A percentile compares a stretch with the other conserved stretches of the same genome.
Evolutionary conservation across 1,284 basidiomycete genomes (phyloP).

Genomic region (Cryptococcus sp.): DNA sequence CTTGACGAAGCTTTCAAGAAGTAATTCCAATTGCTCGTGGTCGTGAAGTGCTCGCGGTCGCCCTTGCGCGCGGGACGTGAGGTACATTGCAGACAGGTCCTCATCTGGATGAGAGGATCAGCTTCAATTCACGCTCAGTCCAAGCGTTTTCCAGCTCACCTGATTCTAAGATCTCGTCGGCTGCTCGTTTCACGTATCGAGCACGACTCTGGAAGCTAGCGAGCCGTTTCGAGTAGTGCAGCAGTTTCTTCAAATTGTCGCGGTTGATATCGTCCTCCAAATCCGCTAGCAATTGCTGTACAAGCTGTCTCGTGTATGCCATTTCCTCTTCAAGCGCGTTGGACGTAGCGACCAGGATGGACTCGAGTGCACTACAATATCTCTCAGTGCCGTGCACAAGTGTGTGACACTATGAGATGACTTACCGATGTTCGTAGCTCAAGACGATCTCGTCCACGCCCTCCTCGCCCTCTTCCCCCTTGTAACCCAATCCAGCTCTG

Average conservation of each 20-base stretch:
- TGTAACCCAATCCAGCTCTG: constrained; percentile 32
- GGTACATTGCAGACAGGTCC: constrained; percentile 88
- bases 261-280: constrained; percentile 91
- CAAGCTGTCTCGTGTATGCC: constrained; percentile 79
- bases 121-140: not conserved
- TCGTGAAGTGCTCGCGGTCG: constrained; percentile 65
- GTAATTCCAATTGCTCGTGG: constrained; percentile 88
- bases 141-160: constrained; percentile 57
- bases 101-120: constrained; percentile 63
- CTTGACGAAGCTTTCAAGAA: constrained; percentile 91
- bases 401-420: constrained; percentile 7
- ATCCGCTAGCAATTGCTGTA: constrained; percentile 83
- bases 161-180: constrained; percentile 87
- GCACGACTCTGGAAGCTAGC: constrained; percentile 86
- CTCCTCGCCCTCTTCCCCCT: constrained; percentile 18
- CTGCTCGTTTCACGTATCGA: constrained; percentile 80
- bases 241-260: constrained; percentile 82
- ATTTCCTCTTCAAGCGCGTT: constrained; percentile 91
- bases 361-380: constrained; percentile 74
- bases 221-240: constrained; percentile 85
- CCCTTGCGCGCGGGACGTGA: constrained; percentile 73
- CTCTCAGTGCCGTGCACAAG: not conserved
- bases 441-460: constrained; percentile 47
- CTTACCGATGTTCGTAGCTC: constrained; percentile 86
- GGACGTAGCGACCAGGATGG: constrained; percentile 80